Evolutionary conservation across 2,329 filamentous ascomycete genomes (phyloP).

Genomic region (Decorospora gaudefroyi): DNA sequence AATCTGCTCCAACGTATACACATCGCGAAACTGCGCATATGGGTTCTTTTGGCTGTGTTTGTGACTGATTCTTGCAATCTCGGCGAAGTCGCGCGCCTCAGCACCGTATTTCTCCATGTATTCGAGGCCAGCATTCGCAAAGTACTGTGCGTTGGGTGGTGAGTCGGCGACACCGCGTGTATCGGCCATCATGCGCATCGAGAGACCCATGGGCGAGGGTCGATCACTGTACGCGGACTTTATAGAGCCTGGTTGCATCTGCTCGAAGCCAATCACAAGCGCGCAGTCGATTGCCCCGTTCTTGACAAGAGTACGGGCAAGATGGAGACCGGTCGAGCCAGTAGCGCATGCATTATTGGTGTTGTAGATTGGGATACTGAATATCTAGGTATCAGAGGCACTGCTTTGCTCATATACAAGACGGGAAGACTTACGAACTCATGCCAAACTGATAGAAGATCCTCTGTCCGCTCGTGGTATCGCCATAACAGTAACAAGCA

Average conservation of each 20-base stretch:
- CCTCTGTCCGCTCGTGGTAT: slow-evolving; percentile 89
- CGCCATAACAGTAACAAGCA: slow-evolving; percentile 95
- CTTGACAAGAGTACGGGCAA: slow-evolving; percentile 77
- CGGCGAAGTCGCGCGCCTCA: slow-evolving; percentile 81
- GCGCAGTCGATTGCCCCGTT: slow-evolving; percentile 83
- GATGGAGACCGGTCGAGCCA: slow-evolving; percentile 81
- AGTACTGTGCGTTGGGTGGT: slow-evolving; percentile 86
- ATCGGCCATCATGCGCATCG: slow-evolving; percentile 76
- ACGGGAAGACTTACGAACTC: slow-evolving; percentile 57
- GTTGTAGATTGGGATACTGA: slow-evolving; percentile 85
- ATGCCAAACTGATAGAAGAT: slow-evolving; percentile 99
- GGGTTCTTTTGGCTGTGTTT: slow-evolving; percentile 86
- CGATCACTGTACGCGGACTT: slow-evolving; percentile 81
- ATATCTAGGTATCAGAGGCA: slow-evolving; percentile 43
- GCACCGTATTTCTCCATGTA: slow-evolving; percentile 96
- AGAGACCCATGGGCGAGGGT: slow-evolving; percentile 74
- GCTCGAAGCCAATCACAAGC: slow-evolving; percentile 91
- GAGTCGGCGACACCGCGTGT: slow-evolving; percentile 79
- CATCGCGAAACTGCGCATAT: slow-evolving; percentile 91
- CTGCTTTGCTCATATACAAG: background rate
- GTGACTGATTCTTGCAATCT: slow-evolving; percentile 91
- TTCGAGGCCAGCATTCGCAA: slow-evolving; percentile 88
- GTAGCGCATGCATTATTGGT: slow-evolving; percentile 98
- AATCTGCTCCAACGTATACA: slow-evolving; percentile 84
- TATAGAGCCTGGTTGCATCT: slow-evolving; percentile 90